Percentiles rank a stretch among this genome's conserved stretches.
Evolutionary conservation across 352 stramenopile species (phyloP).

Genomic region (Phytophthora ramorum): DNA sequence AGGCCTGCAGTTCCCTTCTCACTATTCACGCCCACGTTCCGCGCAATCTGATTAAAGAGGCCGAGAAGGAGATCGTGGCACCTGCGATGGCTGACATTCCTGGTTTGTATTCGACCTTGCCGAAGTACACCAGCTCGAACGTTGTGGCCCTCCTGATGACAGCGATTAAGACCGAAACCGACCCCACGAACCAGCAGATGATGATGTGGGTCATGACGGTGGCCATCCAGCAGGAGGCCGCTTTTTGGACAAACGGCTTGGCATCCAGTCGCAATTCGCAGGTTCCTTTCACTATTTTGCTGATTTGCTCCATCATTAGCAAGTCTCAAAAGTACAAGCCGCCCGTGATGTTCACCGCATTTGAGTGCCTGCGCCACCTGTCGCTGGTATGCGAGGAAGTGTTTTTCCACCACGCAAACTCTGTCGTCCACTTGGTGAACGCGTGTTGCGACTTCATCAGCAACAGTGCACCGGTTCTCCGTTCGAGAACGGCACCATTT

Average conservation of each 20-base stretch:
- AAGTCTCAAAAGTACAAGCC: conserved; percentile 86
- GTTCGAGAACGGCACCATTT: conserved; percentile 76
- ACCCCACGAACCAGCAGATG: conserved; percentile 91
- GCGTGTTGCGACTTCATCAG: conserved; percentile 89
- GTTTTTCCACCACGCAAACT: conserved; percentile 78
- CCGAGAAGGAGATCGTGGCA: conserved; percentile 73
- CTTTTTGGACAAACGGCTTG: conserved; percentile 81
- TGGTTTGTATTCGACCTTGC: conserved; percentile 80
- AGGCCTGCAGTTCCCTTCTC: conserved; percentile 83
- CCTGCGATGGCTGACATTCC: conserved; percentile 68
- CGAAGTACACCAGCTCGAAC: conserved; percentile 88
- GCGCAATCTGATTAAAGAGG: conserved; percentile 81
- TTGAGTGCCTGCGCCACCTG: conserved; percentile 86
- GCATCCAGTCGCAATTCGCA: conserved; percentile 87
- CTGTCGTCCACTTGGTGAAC: conserved; percentile 84
- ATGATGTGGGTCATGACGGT: conserved; percentile 89
- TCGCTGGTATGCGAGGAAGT: conserved; percentile 82
- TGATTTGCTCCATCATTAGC: conserved; percentile 85
- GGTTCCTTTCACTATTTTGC: conserved; percentile 84
- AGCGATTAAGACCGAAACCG: conserved; percentile 80
- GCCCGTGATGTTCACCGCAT: conserved; percentile 85
- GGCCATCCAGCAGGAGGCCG: conserved; percentile 87
- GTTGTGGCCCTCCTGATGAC: conserved; percentile 86
- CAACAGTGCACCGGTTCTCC: conserved; percentile 73
- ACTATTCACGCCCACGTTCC: conserved; percentile 85